Conservation (phyloP, 75 land plant genomes). For the Pinus tabuliformis region DNA sequence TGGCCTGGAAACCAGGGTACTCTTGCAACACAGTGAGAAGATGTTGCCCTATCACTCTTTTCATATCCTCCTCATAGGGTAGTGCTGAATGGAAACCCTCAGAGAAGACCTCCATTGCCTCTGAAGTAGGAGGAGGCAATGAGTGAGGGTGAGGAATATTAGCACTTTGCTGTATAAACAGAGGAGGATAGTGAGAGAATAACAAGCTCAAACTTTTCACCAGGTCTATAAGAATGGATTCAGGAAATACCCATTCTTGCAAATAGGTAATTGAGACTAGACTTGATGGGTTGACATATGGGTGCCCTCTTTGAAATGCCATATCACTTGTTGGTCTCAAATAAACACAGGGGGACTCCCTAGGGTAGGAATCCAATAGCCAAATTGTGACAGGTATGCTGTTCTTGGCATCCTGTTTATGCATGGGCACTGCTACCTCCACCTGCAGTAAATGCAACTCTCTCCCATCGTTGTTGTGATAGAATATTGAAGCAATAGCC, state of each 20-base stretch:
- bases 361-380: conserved; percentile 91
- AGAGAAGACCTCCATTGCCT: too few species aligned
- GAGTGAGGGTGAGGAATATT: conserved; percentile 24
- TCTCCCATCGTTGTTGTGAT: conserved; percentile 83
- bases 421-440: conserved; percentile 90
- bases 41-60: conserved; percentile 91
- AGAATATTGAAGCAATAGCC: conserved; percentile 59
- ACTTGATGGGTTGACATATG: conserved; percentile 79
- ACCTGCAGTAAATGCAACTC: conserved; percentile 74
- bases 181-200: conserved; percentile 82
- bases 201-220: conserved; percentile 44
- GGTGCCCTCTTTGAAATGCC: conserved; percentile 79
- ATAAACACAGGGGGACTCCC: conserved; percentile 71
- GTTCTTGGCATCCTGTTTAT: conserved; percentile 59
- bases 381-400: conserved; percentile 88
- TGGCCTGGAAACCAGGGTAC: conserved; percentile 73
- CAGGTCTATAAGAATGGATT: conserved; percentile 83
- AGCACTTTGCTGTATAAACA: conserved; percentile 49
- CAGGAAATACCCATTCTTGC: conserved; percentile 79
- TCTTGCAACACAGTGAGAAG: conserved; percentile 60
- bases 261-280: conserved; percentile 68
- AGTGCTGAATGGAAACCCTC: conserved; percentile 78
- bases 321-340: conserved; percentile 89
- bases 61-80: conserved; percentile 84
- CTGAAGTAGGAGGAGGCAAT: conserved; percentile 9